Evolutionary conservation across 202 grass and related monocot genomes (phyloP), one percentile per base, ranked within the genome.

Genomic region (Hordeum pubiflorum): DNA sequence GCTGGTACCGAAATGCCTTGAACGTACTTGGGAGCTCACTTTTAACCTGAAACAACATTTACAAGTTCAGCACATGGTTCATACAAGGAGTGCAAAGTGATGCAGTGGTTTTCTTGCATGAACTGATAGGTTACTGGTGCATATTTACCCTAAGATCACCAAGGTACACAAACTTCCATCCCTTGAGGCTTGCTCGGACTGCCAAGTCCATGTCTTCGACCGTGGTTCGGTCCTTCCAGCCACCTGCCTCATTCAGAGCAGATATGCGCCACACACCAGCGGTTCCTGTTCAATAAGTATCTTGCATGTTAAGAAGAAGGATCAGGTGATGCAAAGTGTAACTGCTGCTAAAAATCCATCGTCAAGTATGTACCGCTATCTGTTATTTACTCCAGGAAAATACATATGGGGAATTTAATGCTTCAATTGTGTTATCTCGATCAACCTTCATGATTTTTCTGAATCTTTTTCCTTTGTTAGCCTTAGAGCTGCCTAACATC

Each of bases 121-220:
- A 38, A 27, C 24, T 46, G 72, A 41, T 61, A 61, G 44, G 23
- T 13, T 81, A 60, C 22, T 27, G 61, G 14, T 22, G 20, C 34
- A n/a, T 84, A 10, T 72, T 59, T 86, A 93, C 94, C 89, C 70
- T 86, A 27, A 97, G 81, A 77, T 97, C 91, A 15, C 86, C 81
- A 3, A 97, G 89, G 90, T 89, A 97, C 34, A 97, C 77, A 72
- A 97, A 97, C 31, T 93, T 94, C 90, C 92, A 97, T 58, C 95
- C 95, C 62, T 87, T 94, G 60, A 97, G 90, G 69, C 92, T 88
- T 21, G 95, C 95, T 79, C 90, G 82, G 74, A 97, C 90, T 9
- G 95, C 86, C 88, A 97, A 79, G 87, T 97, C 95, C 95, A 97
- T 97, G 82, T 94, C 95, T 78, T 97, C 95, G 0, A 97, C 90